These are phyloP conservation scores for Apiotrichum veenhuisii DNA, from an alignment of 1,284 basidiomycete genomes.

Conservation along the genomic window DNA sequence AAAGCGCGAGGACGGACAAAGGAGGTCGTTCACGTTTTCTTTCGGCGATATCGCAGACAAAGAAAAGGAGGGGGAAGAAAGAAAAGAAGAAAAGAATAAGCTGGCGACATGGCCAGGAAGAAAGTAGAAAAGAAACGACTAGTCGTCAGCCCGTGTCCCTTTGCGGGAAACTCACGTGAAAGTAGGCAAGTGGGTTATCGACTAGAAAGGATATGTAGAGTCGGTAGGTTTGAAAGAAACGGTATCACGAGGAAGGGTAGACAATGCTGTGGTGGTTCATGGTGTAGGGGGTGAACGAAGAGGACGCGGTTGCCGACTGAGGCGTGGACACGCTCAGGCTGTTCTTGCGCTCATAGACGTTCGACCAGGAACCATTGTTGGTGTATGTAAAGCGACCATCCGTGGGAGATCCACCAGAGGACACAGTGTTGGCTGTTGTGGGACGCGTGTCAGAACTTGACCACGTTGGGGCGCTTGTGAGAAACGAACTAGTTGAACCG, in stretches of 20 bases:
- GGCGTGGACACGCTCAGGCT: neutral
- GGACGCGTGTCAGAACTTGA: conserved; percentile 18
- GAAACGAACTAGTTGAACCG: conserved; percentile 13
- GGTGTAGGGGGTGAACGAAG: conserved; percentile 8
- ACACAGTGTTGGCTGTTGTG: conserved; percentile 20
- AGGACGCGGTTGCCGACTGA: neutral
- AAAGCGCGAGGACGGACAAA: neutral
- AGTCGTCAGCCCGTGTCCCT: no score
- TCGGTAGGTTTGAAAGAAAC: neutral
- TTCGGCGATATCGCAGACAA: neutral
- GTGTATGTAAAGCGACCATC: conserved; percentile 14
- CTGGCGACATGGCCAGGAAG: no score
- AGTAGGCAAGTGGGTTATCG: no score
- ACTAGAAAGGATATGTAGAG: neutral
- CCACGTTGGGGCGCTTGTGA: conserved; percentile 14
- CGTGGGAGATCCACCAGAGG: conserved; percentile 15
- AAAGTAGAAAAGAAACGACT: neutral
- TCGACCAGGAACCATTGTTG: neutral
- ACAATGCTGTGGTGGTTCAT: conserved; percentile 12
- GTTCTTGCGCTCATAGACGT: conserved; percentile 2
- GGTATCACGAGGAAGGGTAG: neutral
- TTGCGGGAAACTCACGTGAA: no score
- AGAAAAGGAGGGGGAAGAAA: neutral
- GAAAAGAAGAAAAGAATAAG: neutral
- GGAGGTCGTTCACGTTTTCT: neutral